Base-by-base conservation (phyloP, 306 rosid genomes). In the Quercus dentata region DNA sequence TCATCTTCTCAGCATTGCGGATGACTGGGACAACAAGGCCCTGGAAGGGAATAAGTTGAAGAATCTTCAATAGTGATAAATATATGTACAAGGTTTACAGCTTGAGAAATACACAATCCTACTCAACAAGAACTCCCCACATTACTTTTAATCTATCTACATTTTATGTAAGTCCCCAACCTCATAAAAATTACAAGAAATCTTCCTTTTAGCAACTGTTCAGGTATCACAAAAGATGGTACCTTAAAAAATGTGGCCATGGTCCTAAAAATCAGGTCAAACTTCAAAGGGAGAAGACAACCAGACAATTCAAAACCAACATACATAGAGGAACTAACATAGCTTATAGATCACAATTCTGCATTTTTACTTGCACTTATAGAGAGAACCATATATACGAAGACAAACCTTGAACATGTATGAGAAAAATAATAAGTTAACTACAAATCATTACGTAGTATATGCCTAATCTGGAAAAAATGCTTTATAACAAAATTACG, bases 1-100 rank as follows among this genome's bases (percentile, higher is more conserved):
- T 91, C 96, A 92, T 82, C 57, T 79, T 79, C 31, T 89, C 91
- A 1, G 92, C 94, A 77, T 89, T 80, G 67, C 97, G 91, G 75
- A 92, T 82, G 72, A 92, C 97, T 52, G 97, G 96, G 77, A 92
- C 94, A 68, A 92, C 94, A 74, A 92, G 88, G 25, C 94, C 97
- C 94, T 90, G 85, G 63, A 71, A 64, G 21, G 52, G 58, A 67
- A 80, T 46, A 65, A 46, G 54, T 56, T 72, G 59, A 80, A 77
- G 78, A 62, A 67, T 74, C 19, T 44, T 18, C 5, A 31, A n/a
- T 19, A 33, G 51, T 12, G 38, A 67, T 33, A 31, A 31, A 67
- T 3, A 33, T 33, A 67, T 7, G 31, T 12, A 54, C 25, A 28
- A 38, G 6, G 15, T 56, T 65, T 74, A 56, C 46, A 57, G 25